Evolutionary conservation across 169 alveolate genomes (phyloP), one percentile per base, ranked within the genome.

Genomic region (Cryptosporidium ubiquitum): DNA sequence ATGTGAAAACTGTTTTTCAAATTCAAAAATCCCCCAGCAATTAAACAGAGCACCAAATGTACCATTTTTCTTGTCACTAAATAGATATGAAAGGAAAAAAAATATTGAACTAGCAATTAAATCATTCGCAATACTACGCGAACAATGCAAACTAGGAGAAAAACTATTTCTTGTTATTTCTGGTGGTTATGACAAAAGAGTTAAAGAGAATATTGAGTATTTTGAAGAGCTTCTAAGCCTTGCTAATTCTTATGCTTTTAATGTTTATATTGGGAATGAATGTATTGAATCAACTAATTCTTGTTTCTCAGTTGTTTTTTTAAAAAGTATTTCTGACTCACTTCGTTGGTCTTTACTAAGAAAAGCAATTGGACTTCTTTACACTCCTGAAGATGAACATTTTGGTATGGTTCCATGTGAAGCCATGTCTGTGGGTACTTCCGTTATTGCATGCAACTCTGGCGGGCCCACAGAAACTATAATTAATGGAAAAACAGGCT

Each of bases 381-480:
- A 97, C 91, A 97, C 99, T 0, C 99, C 99, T 23, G 93, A 92
- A 86, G 95, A 96, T 61, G 99, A 97, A 73, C 99, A 97, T 91
- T 97, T 97, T 84, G 99, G 99, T 37, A 97, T 97, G 35, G 99
- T 97, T 6, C 98, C 98, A 12, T 93, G 96, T 33, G 98, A 96
- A 91, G 95, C 97, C 37, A 96, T 96, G 98, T 93, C 95, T 66
- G 93, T 94, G 84, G 96, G 96, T 18, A 92, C 95, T 14, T 94
- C 95, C 44, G 97, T 96, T 9, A 92, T 97, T 20, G 99, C 99
- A 10, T 93, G 96, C 84, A 95, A 95, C 66, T 86, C 96, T 49
- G 99, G 98, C 14, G 99, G 99, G 10, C 99, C 98, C 10, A 94
- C 89, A 66, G 99, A 97, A 92, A 91, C 96, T 79, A 93, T 97